Evolutionary conservation across 2,329 filamentous ascomycete species (phyloP), one percentile per base, ranked within the genome.

Genomic region (Pseudonectria foliicola): DNA sequence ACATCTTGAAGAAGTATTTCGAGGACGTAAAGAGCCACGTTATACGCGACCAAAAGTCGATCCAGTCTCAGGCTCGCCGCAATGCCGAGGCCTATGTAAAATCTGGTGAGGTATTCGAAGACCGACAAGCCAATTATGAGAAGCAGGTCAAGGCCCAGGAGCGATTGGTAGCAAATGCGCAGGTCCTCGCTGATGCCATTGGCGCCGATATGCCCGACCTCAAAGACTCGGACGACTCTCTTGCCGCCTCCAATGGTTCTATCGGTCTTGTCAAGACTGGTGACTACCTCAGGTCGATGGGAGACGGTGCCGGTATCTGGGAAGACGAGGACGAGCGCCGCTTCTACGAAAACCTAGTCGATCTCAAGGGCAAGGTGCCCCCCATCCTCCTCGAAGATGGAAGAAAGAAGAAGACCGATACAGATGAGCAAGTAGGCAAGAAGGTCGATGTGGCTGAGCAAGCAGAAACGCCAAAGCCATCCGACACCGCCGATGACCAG

Each of bases 51-150:
- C 92, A 98, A 57, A 92, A 94, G 59, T 82, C 84, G 27, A 81
- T 98, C 27, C 76, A 80, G 34, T 79, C 76, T 16, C 92, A 98
- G 63, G 87, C 85, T 35, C 85, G 88, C 44, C 88, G 90, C 49
- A 98, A 98, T 62, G 90, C 92, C 1, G 92, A 98, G 61, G 92
- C 90, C 6, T 98, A 98, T 52, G 90, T 98, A 51, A 95, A 95
- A 55, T 96, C 92, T 25, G 92, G 92, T 3, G 92, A 98, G 56
- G 90, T 98, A 5, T 96, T 98, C 45, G 92, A 98, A 57, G 92
- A 98, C 54, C 83, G 92, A 33, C 92, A 98, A 57, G 78, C 88
- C 35, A 96, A 89, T 55, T 95, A 93, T 48, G 93, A 98, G 58
- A 95, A 89, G 60, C 84, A 92, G 49, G 71, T 89, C 37, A 98